Evolutionary conservation across 2,329 filamentous ascomycete genomes (phyloP).

Genomic region (Phaeosphaeriaceae sp.): DNA sequence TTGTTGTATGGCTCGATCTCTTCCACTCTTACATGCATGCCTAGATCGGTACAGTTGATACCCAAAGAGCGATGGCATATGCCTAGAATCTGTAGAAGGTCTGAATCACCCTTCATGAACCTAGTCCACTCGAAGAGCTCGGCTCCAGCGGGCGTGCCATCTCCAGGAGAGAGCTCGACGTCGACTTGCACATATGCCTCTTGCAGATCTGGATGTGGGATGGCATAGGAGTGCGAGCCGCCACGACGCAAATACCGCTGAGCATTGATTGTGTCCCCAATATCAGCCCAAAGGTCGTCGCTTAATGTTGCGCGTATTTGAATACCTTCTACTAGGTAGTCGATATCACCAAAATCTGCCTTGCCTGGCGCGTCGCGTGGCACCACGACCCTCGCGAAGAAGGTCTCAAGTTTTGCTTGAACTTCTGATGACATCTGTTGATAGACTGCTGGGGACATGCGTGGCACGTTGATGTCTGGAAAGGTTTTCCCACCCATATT

Average conservation of each 20-base stretch:
- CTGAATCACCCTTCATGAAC: constrained; percentile 76
- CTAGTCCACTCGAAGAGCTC: constrained; percentile 64
- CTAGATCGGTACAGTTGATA: constrained; percentile 69
- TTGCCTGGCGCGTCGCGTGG: constrained; percentile 76
- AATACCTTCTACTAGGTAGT: constrained; percentile 64
- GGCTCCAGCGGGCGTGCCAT: constrained; percentile 28
- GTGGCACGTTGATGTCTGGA: constrained; percentile 55
- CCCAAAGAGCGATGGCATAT: constrained; percentile 69
- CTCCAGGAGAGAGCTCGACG: constrained; percentile 60
- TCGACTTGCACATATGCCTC: constrained; percentile 72
- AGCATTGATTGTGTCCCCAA: constrained; percentile 58
- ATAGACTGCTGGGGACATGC: constrained; percentile 70
- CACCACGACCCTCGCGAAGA: constrained; percentile 64
- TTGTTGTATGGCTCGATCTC: constrained; percentile 69
- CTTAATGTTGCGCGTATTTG: constrained; percentile 15
- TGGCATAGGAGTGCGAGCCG: constrained; percentile 55
- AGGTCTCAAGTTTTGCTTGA: constrained; percentile 54
- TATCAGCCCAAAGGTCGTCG: constrained; percentile 26
- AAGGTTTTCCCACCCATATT: constrained; percentile 68
- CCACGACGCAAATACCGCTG: constrained; percentile 28
- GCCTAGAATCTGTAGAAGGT: constrained; percentile 72
- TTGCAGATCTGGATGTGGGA: constrained; percentile 49
- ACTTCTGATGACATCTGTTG: constrained; percentile 56
- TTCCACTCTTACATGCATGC: constrained; percentile 69
- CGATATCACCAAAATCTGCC: constrained; percentile 73